Percentiles rank a stretch among this genome's conserved stretches.
Conservation (phyloP, 352 stramenopile species). For the Phytophthora capsici region DNA sequence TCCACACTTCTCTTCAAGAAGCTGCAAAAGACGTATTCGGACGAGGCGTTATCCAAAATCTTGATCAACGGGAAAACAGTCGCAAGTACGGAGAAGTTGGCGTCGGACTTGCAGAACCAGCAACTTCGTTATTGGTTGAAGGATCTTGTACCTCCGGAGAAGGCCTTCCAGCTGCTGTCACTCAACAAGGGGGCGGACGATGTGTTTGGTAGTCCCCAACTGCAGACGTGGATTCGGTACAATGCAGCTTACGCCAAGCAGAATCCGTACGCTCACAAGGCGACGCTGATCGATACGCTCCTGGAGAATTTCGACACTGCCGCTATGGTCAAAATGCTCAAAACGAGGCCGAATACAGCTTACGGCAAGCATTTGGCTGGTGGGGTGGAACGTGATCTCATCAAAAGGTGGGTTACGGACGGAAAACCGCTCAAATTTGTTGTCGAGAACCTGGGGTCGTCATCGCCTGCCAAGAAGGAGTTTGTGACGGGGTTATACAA, state of each 20-base stretch:
- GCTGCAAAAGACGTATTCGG: neutral
- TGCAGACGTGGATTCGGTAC: slow-evolving; percentile 8
- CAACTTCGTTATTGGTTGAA: neutral
- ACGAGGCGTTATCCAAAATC: neutral
- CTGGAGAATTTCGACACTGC: neutral
- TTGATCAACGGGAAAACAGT: neutral
- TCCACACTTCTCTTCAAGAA: neutral
- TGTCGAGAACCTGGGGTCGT: neutral
- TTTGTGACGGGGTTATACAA: neutral
- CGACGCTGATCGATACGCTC: neutral
- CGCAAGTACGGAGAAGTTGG: neutral
- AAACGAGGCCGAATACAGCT: neutral
- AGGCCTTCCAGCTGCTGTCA: slow-evolving; percentile 3
- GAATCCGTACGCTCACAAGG: neutral
- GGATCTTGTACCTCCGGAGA: neutral
- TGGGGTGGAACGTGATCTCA: no score
- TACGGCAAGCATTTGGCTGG: no score
- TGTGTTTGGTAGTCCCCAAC: slow-evolving; percentile 4
- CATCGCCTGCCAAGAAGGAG: neutral
- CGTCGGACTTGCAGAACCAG: neutral
- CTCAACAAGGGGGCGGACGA: slow-evolving; percentile 5
- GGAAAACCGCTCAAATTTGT: neutral
- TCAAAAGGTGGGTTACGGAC: neutral
- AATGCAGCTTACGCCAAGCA: neutral
- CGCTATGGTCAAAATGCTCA: neutral